Base-by-base conservation (phyloP, 495 filamentous ascomycete species). In the Aspergillus taichungensis region DNA sequence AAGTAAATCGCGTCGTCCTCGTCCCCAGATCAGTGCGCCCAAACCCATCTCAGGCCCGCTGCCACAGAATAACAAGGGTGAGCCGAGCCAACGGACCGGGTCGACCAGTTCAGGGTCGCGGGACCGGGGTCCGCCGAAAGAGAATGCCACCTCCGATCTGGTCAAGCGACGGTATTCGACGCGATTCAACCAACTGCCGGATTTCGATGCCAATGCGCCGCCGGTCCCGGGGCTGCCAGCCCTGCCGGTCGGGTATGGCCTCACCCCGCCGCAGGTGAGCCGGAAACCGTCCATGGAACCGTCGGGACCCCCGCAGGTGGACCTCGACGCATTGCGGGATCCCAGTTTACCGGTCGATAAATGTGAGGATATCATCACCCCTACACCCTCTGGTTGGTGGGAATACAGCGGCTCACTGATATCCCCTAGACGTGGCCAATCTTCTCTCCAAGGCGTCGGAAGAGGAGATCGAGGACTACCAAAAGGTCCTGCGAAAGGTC, bases 121-220 rank as follows among this genome's bases (percentile, higher is more conserved):
- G 24, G 64, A 65, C 38, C 54, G 57, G 40, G 56, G 55, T 40
- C 60, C 58, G 31, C 55, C 55, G 43, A 66, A 58, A 36, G 65
- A 24, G 18, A 24, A 62, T 57, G 48, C 86, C 68, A 95, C 90
- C 3, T 83, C 88, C 13, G 94, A 99, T 63, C 71, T 97, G 39
- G 94, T 99, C 40, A 97, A 97, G 66, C 74, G 87, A 46, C 74
- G 92, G 44, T 97, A 96, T 63, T 97, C 92, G 12, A 88, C 88
- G 28, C 78, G 90, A 40, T 95, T 95, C 61, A 86, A 86, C 51
- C 78, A 83, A 40, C 65, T 82, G 8, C 85, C 85, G 0, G 83
- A 88, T 49, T 86, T 84, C 53, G 74, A 78, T 45, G 69, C 67
- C 35, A 73, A 67, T 37, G 80, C 74, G 30, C 80, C 83, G 38